Conservation (phyloP, 495 filamentous ascomycete species). For the Podospora anserina region DNA sequence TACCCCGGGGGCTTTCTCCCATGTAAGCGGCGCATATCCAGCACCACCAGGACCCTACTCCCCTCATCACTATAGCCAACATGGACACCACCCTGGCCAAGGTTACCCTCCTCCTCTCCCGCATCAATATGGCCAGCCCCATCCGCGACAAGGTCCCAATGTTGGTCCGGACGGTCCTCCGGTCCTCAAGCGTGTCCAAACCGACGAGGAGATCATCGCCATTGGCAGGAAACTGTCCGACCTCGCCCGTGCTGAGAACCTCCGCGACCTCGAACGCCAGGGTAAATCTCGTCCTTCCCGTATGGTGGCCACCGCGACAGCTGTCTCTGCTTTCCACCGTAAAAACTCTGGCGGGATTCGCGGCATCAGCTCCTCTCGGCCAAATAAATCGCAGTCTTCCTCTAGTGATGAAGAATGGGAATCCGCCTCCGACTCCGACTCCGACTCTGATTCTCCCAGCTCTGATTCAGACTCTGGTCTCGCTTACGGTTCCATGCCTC, state of each 20-base stretch:
- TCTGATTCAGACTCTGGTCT: conserved; percentile 41
- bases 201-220: conserved; percentile 50
- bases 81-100: neutral
- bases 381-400: conserved; percentile 20
- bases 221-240: conserved; percentile 47
- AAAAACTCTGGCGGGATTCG: conserved; percentile 32
- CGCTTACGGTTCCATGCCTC: conserved; percentile 44
- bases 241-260: conserved; percentile 43
- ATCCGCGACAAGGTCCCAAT: conserved; percentile 19
- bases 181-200: conserved; percentile 33
- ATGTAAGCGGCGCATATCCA: conserved; percentile 7
- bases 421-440: conserved; percentile 41
- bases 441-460: conserved; percentile 42
- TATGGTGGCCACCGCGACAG: conserved; percentile 36
- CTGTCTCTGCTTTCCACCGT: conserved; percentile 37
- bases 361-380: conserved; percentile 40
- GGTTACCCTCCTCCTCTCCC: conserved; percentile 2
- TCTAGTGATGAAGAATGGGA: conserved; percentile 43
- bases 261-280: conserved; percentile 39
- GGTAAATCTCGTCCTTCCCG: conserved; percentile 40
- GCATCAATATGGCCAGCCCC: conserved; percentile 11
- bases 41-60: conserved; percentile 18
- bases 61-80: conserved; percentile 4
- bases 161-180: conserved; percentile 33
- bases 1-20: neutral